Evolutionary conservation across 257 asterid species (phyloP), one percentile per base, ranked within the genome.

Genomic region (Ballota nigra): DNA sequence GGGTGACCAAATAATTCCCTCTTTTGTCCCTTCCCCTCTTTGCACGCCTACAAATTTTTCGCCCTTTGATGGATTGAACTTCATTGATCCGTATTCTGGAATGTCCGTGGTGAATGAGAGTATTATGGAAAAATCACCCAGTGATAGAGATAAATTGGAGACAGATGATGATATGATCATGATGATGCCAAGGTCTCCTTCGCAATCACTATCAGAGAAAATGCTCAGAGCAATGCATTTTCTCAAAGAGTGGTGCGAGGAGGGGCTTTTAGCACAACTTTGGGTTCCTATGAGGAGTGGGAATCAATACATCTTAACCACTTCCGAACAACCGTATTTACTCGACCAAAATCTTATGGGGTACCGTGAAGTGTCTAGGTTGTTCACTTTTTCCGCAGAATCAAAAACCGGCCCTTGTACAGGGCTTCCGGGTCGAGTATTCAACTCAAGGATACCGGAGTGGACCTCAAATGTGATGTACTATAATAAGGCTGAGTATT

Each of bases 371-470:
- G 94, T 89, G 18, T 92, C 98, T 10, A 82, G 89, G 72, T 59
- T 77, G 26, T 92, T 89, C 65, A 85, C 87, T 8, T 92, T 92
- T 76, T 76, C 89, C 11, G 70, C 85, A 6, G 92, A 87, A 62
- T 60, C 79, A 24, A 83, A 83, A 73, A 76, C 82, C 0, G 85
- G 85, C 22, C 84, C 88, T 16, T 70, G 79, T 61, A 77, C 64
- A 0, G 98, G 98, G 55, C 96, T 92, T 82, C 96, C 94, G n/a
- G 97, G 96, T 67, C 96, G 98, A 23, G 98, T 92, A 23, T 92
- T 85, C 70, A 31, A 79, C 22, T 88, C 97, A 10, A 83, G 78
- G 72, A 80, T 85, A 45, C 98, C 96, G 8, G 98, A 88, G 75
- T 92, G 98, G 97, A 88, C 98, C 2, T 86, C 98, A 73, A 85